Conservation (phyloP, 768 basidiomycete genomes). For the Suillus cothurnatus region DNA sequence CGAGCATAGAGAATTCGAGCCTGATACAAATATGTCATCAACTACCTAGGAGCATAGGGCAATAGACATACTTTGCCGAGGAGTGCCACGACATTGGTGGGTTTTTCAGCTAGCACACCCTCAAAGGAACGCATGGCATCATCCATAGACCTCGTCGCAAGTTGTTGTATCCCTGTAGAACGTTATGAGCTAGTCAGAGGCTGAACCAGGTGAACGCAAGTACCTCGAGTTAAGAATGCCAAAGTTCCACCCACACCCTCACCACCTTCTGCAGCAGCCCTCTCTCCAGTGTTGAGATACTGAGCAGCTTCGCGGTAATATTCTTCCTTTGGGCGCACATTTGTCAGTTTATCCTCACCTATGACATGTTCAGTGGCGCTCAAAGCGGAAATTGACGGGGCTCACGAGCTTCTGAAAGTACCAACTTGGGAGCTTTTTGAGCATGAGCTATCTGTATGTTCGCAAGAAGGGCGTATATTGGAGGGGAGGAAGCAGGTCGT, state of each 20-base stretch:
- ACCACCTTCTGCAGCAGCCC: conserved; percentile 57
- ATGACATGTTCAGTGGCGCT: not conserved
- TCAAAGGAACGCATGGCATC: conserved; percentile 85
- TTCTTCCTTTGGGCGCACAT: conserved; percentile 65
- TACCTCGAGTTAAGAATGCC: conserved; percentile 69
- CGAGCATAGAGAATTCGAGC: conserved; percentile 85
- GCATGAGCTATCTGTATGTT: conserved; percentile 84
- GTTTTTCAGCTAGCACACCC: conserved; percentile 71
- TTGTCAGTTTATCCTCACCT: conserved; percentile 68
- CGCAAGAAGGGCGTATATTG: conserved; percentile 80
- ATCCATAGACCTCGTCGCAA: conserved; percentile 79
- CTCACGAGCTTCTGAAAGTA: conserved; percentile 75
- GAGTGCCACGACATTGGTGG: conserved; percentile 86
- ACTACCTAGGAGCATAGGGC: not conserved
- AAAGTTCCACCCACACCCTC: conserved; percentile 58
- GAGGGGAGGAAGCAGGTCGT: conserved; percentile 57
- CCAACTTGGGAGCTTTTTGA: conserved; percentile 79
- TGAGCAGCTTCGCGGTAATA: conserved; percentile 71
- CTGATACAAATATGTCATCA: conserved; percentile 36
- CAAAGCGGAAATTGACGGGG: conserved; percentile 15
- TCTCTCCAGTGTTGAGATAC: conserved; percentile 63
- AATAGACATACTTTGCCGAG: conserved; percentile 71
- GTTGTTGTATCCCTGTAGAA: conserved; percentile 71
- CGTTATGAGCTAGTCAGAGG: conserved; percentile 1
- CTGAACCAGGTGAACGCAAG: conserved; percentile 10